These are phyloP conservation scores for Nicotiana otophora DNA, from an alignment of 257 asterid species.

Conservation along the genomic window DNA sequence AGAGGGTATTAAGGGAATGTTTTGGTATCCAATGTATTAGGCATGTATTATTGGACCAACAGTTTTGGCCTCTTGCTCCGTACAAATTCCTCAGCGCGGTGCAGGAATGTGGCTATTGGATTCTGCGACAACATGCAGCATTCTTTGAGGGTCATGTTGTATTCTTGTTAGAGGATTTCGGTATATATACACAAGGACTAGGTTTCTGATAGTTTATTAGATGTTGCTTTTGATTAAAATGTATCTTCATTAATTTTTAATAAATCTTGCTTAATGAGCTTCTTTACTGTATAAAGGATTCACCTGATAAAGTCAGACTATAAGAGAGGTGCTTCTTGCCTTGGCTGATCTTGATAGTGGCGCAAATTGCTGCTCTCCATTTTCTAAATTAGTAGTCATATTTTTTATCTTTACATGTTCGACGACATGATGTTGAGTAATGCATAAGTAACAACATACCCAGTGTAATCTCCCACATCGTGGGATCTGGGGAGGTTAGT, in stretches of 20 bases:
- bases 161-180: not conserved
- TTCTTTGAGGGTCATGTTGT: not conserved
- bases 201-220: not conserved
- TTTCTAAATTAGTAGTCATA: no score
- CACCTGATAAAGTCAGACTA: no score
- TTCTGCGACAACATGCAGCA: not conserved
- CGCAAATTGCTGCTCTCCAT: not conserved
- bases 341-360: not conserved
- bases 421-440: not conserved
- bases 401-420: not conserved
- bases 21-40: constrained; percentile 87
- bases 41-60: not conserved
- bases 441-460: not conserved
- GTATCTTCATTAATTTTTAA: not conserved
- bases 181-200: not conserved
- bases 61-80: not conserved
- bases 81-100: not conserved
- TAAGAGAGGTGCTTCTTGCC: not conserved
- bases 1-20: constrained; percentile 98
- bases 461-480: no score
- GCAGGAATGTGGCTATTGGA: not conserved
- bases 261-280: not conserved
- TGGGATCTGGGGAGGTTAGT: no score
- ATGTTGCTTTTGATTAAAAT: not conserved
- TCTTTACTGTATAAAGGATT: no score